A percentile compares a stretch with the other conserved stretches of the same genome.
Conservation (phyloP, 495 filamentous ascomycete species). For the Trichoderma virens region DNA sequence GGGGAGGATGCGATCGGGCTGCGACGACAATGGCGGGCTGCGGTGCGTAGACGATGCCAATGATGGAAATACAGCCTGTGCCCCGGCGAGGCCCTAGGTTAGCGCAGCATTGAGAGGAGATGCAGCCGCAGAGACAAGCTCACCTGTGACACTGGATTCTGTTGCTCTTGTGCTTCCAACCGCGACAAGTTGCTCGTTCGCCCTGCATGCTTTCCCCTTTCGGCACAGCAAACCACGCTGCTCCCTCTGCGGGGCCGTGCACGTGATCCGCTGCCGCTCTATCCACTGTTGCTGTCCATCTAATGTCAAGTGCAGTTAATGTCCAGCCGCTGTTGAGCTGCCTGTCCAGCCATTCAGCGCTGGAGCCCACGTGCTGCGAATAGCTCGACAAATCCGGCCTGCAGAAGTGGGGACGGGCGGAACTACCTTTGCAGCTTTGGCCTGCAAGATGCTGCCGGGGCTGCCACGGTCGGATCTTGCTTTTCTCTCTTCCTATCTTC, state of each 20-base stretch:
- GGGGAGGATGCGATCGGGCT: not conserved
- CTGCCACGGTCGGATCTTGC: slow-evolving; percentile 5
- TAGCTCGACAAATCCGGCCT: slow-evolving; percentile 4
- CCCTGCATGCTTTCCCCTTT: slow-evolving; percentile 10
- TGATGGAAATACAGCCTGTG: not conserved
- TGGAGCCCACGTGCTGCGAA: slow-evolving; percentile 7
- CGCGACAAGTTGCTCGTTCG: slow-evolving; percentile 6
- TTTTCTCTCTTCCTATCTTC: not conserved
- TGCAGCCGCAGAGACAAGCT: not conserved
- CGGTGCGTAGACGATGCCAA: not conserved
- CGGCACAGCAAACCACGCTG: not conserved
- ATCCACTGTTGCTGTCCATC: no score
- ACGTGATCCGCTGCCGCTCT: no score
- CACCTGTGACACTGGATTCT: not conserved
- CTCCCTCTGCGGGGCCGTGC: not conserved
- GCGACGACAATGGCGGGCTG: not conserved
- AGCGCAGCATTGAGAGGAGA: not conserved
- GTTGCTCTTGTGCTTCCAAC: not conserved
- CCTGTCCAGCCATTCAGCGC: not conserved
- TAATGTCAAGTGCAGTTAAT: no score
- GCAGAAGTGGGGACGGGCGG: not conserved
- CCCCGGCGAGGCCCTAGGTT: no score
- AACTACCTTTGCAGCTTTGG: not conserved
- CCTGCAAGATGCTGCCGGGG: not conserved
- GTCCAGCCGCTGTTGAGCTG: no score